These are phyloP conservation scores for Tolypocladium paradoxum DNA, from an alignment of 2,329 filamentous ascomycete genomes.

Conservation along the genomic window DNA sequence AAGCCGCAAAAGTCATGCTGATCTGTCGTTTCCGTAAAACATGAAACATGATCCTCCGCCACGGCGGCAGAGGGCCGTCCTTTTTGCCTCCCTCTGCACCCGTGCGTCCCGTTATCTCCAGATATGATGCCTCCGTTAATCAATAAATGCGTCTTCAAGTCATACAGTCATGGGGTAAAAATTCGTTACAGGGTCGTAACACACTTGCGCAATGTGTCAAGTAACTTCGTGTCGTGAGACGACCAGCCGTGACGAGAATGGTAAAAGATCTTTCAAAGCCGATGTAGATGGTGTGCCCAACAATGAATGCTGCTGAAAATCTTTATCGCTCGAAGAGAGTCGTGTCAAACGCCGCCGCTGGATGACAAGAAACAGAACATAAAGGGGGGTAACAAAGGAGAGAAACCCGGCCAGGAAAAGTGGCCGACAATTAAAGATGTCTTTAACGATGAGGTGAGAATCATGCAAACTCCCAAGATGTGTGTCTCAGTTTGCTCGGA, in stretches of 20 bases:
- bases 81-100: background rate
- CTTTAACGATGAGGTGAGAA: background rate
- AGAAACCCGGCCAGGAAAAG: constrained; percentile 9
- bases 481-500: constrained; percentile 64
- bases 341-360: constrained; percentile 34
- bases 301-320: background rate
- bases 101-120: background rate
- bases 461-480: background rate
- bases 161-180: constrained; percentile 19
- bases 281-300: background rate
- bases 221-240: constrained; percentile 20
- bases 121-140: constrained; percentile 3
- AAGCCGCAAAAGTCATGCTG: constrained; percentile 8
- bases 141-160: constrained; percentile 25
- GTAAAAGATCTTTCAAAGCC: constrained; percentile 6
- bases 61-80: background rate
- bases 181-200: constrained; percentile 22
- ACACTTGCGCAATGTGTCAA: constrained; percentile 20
- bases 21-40: constrained; percentile 7
- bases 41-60: constrained; percentile 16
- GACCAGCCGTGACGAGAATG: constrained; percentile 20
- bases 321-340: constrained; percentile 14
- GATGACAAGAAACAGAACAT: constrained; percentile 20
- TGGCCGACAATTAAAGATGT: constrained; percentile 7
- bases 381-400: constrained; percentile 20